Evolutionary conservation across 2,329 filamentous ascomycete genomes (phyloP).

Genomic region (Tympanopsis confertula): DNA sequence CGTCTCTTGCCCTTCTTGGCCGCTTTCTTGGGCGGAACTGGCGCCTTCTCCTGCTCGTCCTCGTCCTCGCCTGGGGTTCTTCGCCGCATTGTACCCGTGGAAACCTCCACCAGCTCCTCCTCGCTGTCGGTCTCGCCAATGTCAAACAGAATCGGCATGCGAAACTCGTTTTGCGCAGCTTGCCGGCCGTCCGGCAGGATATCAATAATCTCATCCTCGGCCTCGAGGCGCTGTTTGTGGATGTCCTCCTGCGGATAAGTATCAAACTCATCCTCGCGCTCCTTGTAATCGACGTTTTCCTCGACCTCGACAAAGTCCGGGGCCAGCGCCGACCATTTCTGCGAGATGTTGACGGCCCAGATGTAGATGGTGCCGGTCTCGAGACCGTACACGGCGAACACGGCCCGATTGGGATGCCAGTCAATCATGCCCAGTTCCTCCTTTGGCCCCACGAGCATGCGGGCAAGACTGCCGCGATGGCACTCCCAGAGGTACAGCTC

Average conservation of each 20-base stretch:
- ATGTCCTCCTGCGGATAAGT: conserved; percentile 92
- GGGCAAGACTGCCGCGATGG: conserved; percentile 81
- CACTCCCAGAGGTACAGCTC: conserved; percentile 98
- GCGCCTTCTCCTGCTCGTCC: conserved; percentile 34
- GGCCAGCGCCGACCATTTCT: conserved; percentile 95
- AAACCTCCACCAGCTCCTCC: conserved; percentile 65
- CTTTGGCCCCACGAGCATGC: conserved; percentile 92
- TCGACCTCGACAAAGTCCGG: conserved; percentile 96
- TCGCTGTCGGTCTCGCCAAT: conserved; percentile 91
- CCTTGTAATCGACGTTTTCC: conserved; percentile 93
- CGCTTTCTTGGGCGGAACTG: too few relatives aligned
- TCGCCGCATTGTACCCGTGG: conserved; percentile 75
- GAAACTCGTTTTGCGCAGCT: conserved; percentile 51
- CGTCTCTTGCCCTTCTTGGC: too few relatives aligned
- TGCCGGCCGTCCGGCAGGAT: conserved; percentile 57
- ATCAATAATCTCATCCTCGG: conserved; percentile 88
- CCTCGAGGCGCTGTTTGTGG: conserved; percentile 77
- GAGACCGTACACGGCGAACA: conserved; percentile 81
- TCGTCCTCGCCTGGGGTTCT: conserved; percentile 69
- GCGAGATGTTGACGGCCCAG: conserved; percentile 89
- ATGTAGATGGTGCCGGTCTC: conserved; percentile 90
- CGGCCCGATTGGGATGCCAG: conserved; percentile 82
- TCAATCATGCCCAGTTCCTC: conserved; percentile 94
- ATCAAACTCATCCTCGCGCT: conserved; percentile 94
- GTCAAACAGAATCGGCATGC: conserved; percentile 84